phyloP scores from a whole-genome alignment of 2,329 filamentous ascomycete genomes.

The Cucurbitaria berberidis region DNA sequence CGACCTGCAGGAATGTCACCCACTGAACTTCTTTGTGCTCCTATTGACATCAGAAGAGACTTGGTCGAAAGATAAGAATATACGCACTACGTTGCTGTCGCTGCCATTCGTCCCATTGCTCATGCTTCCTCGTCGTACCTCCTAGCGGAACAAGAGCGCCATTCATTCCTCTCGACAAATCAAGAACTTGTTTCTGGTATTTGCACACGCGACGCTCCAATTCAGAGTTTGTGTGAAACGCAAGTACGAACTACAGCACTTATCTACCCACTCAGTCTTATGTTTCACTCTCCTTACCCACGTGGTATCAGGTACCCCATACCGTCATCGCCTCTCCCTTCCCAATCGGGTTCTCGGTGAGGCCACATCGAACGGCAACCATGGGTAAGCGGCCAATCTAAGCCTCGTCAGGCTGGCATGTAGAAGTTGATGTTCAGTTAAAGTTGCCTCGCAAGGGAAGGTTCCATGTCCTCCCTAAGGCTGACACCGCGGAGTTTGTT shows the following conservation, averaged over 20 bases:
- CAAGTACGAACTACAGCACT: neutral
- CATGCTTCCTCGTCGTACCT: conserved; percentile 8
- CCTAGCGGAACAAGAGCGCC: neutral
- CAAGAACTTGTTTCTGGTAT: neutral
- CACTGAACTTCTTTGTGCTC: conserved; percentile 9
- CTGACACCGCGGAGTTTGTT: conserved; percentile 1
- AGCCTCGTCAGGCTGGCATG: conserved; percentile 9
- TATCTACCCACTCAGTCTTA: neutral
- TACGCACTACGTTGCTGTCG: conserved; percentile 8
- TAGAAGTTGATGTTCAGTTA: conserved; percentile 16
- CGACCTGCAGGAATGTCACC: conserved; percentile 7
- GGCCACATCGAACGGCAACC: conserved; percentile 2
- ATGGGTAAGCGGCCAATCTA: conserved; percentile 11
- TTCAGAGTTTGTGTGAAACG: neutral
- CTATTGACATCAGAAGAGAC: neutral
- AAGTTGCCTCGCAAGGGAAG: conserved; percentile 10
- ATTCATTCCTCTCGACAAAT: neutral
- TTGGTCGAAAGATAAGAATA: neutral
- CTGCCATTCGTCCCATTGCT: conserved; percentile 7
- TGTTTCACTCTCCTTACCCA: neutral
- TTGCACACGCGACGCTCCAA: neutral
- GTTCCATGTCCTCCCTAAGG: conserved; percentile 3
- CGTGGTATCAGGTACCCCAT: neutral
- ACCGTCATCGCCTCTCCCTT: conserved; percentile 13
- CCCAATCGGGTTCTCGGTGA: conserved; percentile 8